Conservation (phyloP, 2,329 filamentous ascomycete genomes). For the Macrophomina phaseolina region DNA sequence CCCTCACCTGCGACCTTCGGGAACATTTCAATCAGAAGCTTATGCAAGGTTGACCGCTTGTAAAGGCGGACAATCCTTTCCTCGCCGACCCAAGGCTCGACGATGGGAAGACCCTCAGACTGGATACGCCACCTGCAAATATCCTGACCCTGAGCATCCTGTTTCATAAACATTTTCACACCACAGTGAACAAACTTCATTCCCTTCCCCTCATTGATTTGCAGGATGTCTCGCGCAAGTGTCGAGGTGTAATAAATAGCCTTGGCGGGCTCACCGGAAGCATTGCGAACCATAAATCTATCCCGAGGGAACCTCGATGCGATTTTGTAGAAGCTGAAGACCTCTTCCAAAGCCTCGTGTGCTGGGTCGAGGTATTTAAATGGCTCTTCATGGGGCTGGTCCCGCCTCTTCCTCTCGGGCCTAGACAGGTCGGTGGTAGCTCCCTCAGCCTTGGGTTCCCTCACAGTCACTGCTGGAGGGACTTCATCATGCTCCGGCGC, state of each 20-base stretch:
- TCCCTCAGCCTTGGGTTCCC: background rate
- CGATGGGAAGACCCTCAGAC: conserved; percentile 87
- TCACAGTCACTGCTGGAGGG: conserved; percentile 28
- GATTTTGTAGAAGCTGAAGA: conserved; percentile 85
- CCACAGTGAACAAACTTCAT: conserved; percentile 97
- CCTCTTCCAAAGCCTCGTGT: conserved; percentile 76
- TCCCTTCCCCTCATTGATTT: conserved; percentile 84
- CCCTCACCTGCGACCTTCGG: conserved; percentile 79
- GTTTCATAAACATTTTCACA: conserved; percentile 99
- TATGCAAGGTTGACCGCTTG: conserved; percentile 79
- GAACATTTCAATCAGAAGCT: conserved; percentile 94
- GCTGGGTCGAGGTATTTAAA: conserved; percentile 85
- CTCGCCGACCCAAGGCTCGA: conserved; percentile 87
- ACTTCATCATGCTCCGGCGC: conserved; percentile 7
- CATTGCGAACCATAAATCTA: conserved; percentile 96
- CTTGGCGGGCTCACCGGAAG: conserved; percentile 83
- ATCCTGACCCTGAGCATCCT: conserved; percentile 84
- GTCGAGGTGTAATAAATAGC: conserved; percentile 95
- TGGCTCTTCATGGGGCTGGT: conserved; percentile 76
- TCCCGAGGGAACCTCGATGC: conserved; percentile 84
- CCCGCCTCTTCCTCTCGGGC: conserved; percentile 47
- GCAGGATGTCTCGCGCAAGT: conserved; percentile 83
- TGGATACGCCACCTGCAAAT: conserved; percentile 96
- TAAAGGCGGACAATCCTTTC: conserved; percentile 75
- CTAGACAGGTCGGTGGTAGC: conserved; percentile 1